Base-by-base conservation (phyloP, 768 basidiomycete genomes). In the Boletus reticulatus region DNA sequence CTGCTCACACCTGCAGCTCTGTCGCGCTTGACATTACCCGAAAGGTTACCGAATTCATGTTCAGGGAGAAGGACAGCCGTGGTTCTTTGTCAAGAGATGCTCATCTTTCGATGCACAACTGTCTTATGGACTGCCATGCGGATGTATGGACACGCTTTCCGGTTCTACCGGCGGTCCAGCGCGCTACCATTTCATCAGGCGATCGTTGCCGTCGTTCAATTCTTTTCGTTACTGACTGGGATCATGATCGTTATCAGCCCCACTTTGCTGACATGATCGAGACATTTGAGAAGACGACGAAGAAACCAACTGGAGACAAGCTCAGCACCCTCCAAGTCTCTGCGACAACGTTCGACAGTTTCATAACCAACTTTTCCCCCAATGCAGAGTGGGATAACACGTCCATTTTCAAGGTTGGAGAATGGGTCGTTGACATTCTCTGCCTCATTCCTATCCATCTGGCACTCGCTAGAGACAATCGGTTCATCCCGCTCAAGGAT, bases 381-480 rank as follows among this genome's bases (percentile, higher is more conserved):
- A 46, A 44, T 42, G 20, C 43, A 4, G 59, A 65, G 8, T 72
- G 72, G 68, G 43, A 43, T 0, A 2, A 63, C 17, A 49, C 64
- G 6, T 81, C 81, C 0, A 48, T 56, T 3, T 80, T 80, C 62
- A 69, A 68, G 24, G 66, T 72, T 4, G 84, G 85, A 37, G 83
- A 86, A 64, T 86, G 84, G 85, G 67, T 86, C 3, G 81, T 82
- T 3, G 80, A 84, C 20, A 62, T 85, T 1, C 63, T 86, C 7
- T 86, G 84, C 52, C 73, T 87, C 19, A 84, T 86, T 52, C 84
- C 85, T 1, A 84, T 86, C 34, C 85, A 86, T 45, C 73, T 86
- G 31, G 85, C 84, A 0, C 70, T 87, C 24, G 79, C 83, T 8
- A 72, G 76, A 24, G 84, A 84, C 43, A 86, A 86, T 65, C 72